phyloP scores from a whole-genome alignment of 2,329 filamentous ascomycete genomes.

The Orbilia oligospora region DNA sequence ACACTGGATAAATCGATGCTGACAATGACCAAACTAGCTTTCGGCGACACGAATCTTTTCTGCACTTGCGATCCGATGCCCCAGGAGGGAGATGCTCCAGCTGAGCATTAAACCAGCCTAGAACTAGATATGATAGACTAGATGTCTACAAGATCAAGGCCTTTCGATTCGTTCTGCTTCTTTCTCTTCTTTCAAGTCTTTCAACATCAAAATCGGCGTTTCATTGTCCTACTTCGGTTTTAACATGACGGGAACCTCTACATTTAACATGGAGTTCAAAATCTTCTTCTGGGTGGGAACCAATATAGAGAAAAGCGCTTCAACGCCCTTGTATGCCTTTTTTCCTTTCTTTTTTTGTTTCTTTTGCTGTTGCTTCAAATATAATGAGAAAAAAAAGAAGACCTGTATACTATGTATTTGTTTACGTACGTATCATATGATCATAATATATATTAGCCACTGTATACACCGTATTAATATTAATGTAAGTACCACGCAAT shows the following conservation, averaged over 20 bases:
- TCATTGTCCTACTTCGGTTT: constrained; percentile 25
- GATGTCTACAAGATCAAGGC: background rate
- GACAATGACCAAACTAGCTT: constrained; percentile 72
- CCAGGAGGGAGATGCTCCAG: constrained; percentile 67
- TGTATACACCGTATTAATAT: too few relatives aligned
- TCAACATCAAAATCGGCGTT: constrained; percentile 33
- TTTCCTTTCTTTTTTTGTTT: background rate
- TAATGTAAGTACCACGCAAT: background rate
- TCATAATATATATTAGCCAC: constrained; percentile 9
- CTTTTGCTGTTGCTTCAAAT: background rate
- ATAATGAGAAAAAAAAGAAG: background rate
- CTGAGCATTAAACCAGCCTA: constrained; percentile 21
- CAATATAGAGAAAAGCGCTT: constrained; percentile 55
- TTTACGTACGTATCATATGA: background rate
- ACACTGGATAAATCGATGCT: constrained; percentile 59
- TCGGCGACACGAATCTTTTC: constrained; percentile 92
- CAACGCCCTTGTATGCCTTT: constrained; percentile 32
- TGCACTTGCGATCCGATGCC: constrained; percentile 90
- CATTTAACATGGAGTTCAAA: constrained; percentile 61
- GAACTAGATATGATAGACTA: background rate
- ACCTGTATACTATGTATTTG: constrained; percentile 10
- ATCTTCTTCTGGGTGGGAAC: constrained; percentile 36
- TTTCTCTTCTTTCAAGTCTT: constrained; percentile 1
- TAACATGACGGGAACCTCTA: constrained; percentile 59
- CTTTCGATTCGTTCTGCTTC: background rate